Evolutionary conservation across 805 yeast species (phyloP).

Genomic region (Barnettozyma populi): DNA sequence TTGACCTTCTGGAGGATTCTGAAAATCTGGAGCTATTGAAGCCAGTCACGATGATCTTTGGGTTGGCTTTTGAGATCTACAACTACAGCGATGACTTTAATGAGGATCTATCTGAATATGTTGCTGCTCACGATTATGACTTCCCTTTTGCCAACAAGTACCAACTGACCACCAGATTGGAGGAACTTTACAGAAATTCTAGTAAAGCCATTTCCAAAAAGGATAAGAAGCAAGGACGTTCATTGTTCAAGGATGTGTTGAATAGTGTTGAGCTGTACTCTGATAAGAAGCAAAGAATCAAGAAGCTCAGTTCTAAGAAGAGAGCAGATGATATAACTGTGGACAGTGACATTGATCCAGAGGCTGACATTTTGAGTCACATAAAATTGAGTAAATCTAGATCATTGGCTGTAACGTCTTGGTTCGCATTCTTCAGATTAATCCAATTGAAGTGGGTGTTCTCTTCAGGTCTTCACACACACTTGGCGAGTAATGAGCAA

Average conservation of each 20-base stretch:
- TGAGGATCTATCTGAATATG: slow-evolving; percentile 31
- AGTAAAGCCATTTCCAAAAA: slow-evolving; percentile 55
- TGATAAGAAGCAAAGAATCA: slow-evolving; percentile 30
- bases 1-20: slow-evolving; percentile 14
- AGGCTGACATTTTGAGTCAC: slow-evolving; percentile 20
- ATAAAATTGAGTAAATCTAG: slow-evolving; percentile 24
- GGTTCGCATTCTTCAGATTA: slow-evolving; percentile 26
- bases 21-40: slow-evolving; percentile 19
- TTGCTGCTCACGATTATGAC: slow-evolving; percentile 38
- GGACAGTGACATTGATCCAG: slow-evolving; percentile 1
- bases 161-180: slow-evolving; percentile 36
- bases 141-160: slow-evolving; percentile 50
- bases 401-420: slow-evolving; percentile 24
- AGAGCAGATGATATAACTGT: slow-evolving; percentile 7
- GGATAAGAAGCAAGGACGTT: slow-evolving; percentile 54
- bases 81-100: slow-evolving; percentile 36
- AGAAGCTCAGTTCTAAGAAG: slow-evolving; percentile 19
- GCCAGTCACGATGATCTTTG: slow-evolving; percentile 24
- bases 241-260: slow-evolving; percentile 55
- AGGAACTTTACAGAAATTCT: slow-evolving; percentile 43
- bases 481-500: slow-evolving; percentile 21
- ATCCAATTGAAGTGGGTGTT: slow-evolving; percentile 24
- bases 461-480: slow-evolving; percentile 22
- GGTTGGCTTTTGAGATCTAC: slow-evolving; percentile 22
- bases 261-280: slow-evolving; percentile 40